phyloP scores from a whole-genome alignment of 2,329 filamentous ascomycete genomes.

The Zymoseptoria crescenta region DNA sequence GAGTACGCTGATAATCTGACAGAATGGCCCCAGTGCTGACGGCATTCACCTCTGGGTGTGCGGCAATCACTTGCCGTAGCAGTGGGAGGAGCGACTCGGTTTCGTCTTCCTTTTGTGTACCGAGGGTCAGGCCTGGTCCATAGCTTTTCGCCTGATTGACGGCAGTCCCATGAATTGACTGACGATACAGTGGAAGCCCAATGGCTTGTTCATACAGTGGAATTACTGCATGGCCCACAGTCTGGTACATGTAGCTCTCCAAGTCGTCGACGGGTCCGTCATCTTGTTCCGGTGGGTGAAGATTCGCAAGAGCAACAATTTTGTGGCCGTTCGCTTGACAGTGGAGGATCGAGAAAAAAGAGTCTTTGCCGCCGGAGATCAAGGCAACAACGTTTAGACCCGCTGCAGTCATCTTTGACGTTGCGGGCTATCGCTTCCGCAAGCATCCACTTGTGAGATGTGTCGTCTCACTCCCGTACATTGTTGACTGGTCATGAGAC shows the following conservation, averaged over 20 bases:
- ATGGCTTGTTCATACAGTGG: slow-evolving; percentile 76
- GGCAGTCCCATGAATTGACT: slow-evolving; percentile 64
- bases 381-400: slow-evolving; percentile 72
- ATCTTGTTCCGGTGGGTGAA: slow-evolving; percentile 52
- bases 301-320: slow-evolving; percentile 80
- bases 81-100: slow-evolving; percentile 80
- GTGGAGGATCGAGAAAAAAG: slow-evolving; percentile 86
- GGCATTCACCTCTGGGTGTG: slow-evolving; percentile 75
- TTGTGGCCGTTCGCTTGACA: slow-evolving; percentile 78
- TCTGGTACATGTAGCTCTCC: slow-evolving; percentile 99
- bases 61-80: slow-evolving; percentile 55
- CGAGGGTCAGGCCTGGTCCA: slow-evolving; percentile 19
- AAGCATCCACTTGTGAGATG: neutral
- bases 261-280: slow-evolving; percentile 51
- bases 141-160: slow-evolving; percentile 69
- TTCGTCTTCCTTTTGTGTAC: slow-evolving; percentile 54
- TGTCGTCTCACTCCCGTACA: neutral
- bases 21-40: slow-evolving; percentile 86
- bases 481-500: neutral
- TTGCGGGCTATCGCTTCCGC: neutral
- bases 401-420: slow-evolving; percentile 18
- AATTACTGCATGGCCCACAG: slow-evolving; percentile 79
- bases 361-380: slow-evolving; percentile 95
- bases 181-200: slow-evolving; percentile 73
- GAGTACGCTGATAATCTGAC: slow-evolving; percentile 89